phyloP scores from a whole-genome alignment of 306 rosid species.

The Ormosia semicastrata region DNA sequence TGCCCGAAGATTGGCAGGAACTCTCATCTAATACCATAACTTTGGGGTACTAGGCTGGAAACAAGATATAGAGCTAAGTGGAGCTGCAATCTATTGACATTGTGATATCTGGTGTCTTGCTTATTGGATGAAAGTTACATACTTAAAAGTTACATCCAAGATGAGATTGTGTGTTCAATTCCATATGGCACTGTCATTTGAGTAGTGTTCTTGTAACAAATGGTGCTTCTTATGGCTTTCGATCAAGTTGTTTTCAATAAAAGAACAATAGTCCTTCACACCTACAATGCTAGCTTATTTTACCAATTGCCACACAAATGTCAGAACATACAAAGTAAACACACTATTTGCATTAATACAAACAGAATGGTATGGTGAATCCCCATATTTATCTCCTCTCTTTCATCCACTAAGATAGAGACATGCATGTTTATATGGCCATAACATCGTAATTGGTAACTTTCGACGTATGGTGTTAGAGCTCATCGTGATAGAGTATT shows the following conservation, averaged over 20 bases:
- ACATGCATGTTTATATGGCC: constrained; percentile 3
- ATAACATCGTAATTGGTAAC: not conserved
- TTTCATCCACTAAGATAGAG: not conserved
- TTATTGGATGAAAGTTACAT: not conserved
- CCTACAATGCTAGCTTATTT: constrained; percentile 25
- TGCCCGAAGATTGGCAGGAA: not conserved
- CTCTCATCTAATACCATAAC: not conserved
- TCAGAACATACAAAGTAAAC: constrained; percentile 15
- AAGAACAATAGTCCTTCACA: not conserved
- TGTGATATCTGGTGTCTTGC: not conserved
- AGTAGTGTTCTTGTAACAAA: not conserved
- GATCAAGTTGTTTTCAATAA: not conserved
- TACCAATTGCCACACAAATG: constrained; percentile 4
- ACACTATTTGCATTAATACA: constrained; percentile 22
- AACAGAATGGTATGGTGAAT: not conserved
- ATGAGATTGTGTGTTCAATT: constrained; percentile 22
- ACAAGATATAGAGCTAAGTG: constrained; percentile 2
- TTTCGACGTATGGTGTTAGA: constrained; percentile 22
- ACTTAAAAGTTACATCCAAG: constrained; percentile 16
- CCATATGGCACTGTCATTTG: not conserved
- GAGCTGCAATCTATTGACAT: not conserved
- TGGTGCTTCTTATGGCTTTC: constrained; percentile 19
- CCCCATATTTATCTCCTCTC: constrained; percentile 8
- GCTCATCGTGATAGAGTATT: constrained; percentile 42
- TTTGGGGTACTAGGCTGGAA: not conserved